Evolutionary conservation across 768 basidiomycete genomes (phyloP).

Genomic region (Podaxis carcinomalis): DNA sequence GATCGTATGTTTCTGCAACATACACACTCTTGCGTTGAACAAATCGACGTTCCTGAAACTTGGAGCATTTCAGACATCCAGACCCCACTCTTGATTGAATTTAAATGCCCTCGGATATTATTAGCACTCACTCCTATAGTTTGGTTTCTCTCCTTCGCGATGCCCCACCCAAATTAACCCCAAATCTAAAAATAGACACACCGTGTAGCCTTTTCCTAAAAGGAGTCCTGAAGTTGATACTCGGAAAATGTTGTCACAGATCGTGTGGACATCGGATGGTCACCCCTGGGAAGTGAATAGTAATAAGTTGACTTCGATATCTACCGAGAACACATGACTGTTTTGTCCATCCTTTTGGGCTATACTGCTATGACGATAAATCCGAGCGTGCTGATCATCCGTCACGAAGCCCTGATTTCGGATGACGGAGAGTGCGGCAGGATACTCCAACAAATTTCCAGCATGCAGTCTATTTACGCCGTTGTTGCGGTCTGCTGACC

Average conservation of each 20-base stretch:
- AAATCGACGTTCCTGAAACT: neutral
- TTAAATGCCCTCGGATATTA: neutral
- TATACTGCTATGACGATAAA: neutral
- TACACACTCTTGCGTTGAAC: too few species aligned
- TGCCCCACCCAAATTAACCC: neutral
- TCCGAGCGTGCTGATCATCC: neutral
- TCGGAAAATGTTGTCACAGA: constrained; percentile 4
- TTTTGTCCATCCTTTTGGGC: neutral
- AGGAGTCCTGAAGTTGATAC: neutral
- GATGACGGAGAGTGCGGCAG: neutral
- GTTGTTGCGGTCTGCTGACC: too few species aligned
- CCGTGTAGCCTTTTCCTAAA: neutral
- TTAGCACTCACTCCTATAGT: neutral
- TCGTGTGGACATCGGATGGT: neutral
- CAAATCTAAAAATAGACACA: neutral
- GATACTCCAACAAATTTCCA: constrained; percentile 1
- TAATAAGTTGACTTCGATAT: neutral
- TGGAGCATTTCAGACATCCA: neutral
- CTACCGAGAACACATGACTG: neutral
- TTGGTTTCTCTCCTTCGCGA: neutral
- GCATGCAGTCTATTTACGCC: neutral
- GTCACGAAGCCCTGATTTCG: neutral
- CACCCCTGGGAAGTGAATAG: neutral
- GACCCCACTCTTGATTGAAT: neutral
- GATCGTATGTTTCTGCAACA: neutral